Evolutionary conservation across 2,329 filamentous ascomycete species (phyloP), one percentile per base, ranked within the genome.

Genomic region (Esteya vermicola): DNA sequence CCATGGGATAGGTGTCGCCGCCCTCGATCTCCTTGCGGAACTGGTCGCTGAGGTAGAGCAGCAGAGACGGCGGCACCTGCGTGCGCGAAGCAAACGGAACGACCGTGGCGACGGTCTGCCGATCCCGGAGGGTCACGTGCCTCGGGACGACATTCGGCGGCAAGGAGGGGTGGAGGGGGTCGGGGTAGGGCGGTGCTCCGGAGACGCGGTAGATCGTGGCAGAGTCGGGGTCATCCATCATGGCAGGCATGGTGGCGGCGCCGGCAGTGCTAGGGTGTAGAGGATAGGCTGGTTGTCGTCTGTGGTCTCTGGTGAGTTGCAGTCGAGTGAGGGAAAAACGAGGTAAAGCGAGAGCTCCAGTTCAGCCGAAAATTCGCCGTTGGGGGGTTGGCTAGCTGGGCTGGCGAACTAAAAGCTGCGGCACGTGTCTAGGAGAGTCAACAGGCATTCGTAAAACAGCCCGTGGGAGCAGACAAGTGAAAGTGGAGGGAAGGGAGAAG

Each of bases 1-100:
- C 75, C 81, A 93, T 89, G 19, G 86, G 85, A 57, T 93, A 93
- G 1, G 86, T 93, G 57, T 93, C 85, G 42, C 86, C 86, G 58
- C 85, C 83, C 53, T 91, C 84, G 52, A 94, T 91, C 59, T 93
- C 86, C 59, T 83, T 81, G 57, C 88, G 89, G 51, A 93, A 71
- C 61, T 91, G 81, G 53, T 85, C 81, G 50, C 75, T 82, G 35
- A 94, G 73, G 54, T 93, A 91, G 30, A 70, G 69, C 27, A 89
- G 65, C 43, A 94, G 65, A 7, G 80, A 78, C 30, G 67, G 63
- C 3, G 86, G 86, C n/a, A 93, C 78, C 54, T 86, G 75, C 42
- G 75, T 66, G 16, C 74, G 72, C n/a, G 81, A 81, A 16, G 76
- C 77, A 57, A 93, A 86, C 9, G 86, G 86, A 38, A 93, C 72